These are phyloP conservation scores for Colletotrichum camelliae DNA, from an alignment of 2,329 filamentous ascomycete genomes.

Conservation along the genomic window DNA sequence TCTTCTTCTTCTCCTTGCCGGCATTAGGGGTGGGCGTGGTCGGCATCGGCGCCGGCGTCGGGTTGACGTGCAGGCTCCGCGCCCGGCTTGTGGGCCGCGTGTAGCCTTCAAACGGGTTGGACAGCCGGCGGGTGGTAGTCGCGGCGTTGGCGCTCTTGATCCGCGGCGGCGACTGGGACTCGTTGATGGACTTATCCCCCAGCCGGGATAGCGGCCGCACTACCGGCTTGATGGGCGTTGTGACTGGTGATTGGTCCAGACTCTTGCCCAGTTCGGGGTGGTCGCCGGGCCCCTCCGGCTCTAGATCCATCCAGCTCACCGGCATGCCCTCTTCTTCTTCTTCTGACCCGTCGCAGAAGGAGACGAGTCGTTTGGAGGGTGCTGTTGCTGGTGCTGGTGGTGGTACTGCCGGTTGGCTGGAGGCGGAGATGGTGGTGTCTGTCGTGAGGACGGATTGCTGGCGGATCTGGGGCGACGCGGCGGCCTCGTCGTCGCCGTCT, in stretches of 20 bases:
- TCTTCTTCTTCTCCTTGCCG: not conserved
- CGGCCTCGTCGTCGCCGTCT: slow-evolving; percentile 11
- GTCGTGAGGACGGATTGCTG: slow-evolving; percentile 44
- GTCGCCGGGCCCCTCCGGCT: slow-evolving; percentile 18
- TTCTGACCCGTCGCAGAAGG: slow-evolving; percentile 6
- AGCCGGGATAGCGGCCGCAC: slow-evolving; percentile 16
- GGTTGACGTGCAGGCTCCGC: slow-evolving; percentile 18
- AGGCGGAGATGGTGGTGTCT: slow-evolving; percentile 45
- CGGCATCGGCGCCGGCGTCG: not conserved
- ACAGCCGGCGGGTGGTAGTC: not conserved
- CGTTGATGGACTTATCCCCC: slow-evolving; percentile 16
- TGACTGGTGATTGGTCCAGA: slow-evolving; percentile 9
- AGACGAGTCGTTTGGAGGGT: slow-evolving; percentile 21
- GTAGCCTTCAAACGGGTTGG: slow-evolving; percentile 20
- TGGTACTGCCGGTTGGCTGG: slow-evolving; percentile 24
- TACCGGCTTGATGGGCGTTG: slow-evolving; percentile 14
- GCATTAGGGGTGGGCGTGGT: not conserved
- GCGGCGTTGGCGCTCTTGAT: slow-evolving; percentile 19
- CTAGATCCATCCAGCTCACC: slow-evolving; percentile 25
- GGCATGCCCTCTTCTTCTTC: not conserved
- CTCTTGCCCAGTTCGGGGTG: slow-evolving; percentile 20
- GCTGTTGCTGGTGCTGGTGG: slow-evolving; percentile 11
- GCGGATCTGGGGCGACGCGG: slow-evolving; percentile 11
- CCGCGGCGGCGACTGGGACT: slow-evolving; percentile 14
- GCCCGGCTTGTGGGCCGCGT: slow-evolving; percentile 15